These are phyloP conservation scores for Pythium apleroticum DNA, from an alignment of 352 stramenopile genomes.

Conservation along the genomic window DNA sequence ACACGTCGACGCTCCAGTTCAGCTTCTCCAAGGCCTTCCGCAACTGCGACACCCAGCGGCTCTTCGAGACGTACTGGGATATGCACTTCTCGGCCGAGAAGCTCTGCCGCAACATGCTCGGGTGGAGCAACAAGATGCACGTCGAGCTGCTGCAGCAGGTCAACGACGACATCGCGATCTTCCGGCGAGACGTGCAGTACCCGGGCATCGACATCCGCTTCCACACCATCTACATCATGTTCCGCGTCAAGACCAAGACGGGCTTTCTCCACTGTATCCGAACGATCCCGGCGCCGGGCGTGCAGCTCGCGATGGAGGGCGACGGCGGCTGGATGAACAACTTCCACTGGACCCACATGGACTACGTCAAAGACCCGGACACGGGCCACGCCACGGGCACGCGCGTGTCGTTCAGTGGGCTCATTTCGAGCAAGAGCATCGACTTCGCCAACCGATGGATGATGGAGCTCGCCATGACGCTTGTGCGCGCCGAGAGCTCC, in stretches of 20 bases:
- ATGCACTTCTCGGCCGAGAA: constrained; percentile 33
- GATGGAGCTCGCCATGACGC: constrained; percentile 31
- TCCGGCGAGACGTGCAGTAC: constrained; percentile 30
- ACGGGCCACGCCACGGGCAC: constrained; percentile 23
- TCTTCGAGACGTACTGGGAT: constrained; percentile 33
- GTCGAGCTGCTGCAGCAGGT: constrained; percentile 31
- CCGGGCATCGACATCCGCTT: constrained; percentile 24
- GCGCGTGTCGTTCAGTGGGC: constrained; percentile 27
- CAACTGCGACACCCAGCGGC: constrained; percentile 27
- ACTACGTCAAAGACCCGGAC: constrained; percentile 20
- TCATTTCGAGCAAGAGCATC: constrained; percentile 29
- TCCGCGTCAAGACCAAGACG: constrained; percentile 25
- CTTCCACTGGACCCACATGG: constrained; percentile 35
- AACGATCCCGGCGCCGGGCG: constrained; percentile 23
- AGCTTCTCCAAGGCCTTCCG: constrained; percentile 30
- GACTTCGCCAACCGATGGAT: constrained; percentile 32
- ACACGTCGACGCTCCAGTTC: constrained; percentile 31
- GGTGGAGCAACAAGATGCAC: constrained; percentile 31
- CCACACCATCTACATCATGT: constrained; percentile 36
- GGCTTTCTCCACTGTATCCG: constrained; percentile 32
- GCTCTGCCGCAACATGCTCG: constrained; percentile 31
- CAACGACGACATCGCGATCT: constrained; percentile 30
- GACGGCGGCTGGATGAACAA: constrained; percentile 34
- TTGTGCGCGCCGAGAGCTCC: constrained; percentile 30
- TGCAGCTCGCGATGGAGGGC: constrained; percentile 21